Evolutionary conservation across 345 rosid genomes (phyloP).

Genomic region (Populus alba): DNA sequence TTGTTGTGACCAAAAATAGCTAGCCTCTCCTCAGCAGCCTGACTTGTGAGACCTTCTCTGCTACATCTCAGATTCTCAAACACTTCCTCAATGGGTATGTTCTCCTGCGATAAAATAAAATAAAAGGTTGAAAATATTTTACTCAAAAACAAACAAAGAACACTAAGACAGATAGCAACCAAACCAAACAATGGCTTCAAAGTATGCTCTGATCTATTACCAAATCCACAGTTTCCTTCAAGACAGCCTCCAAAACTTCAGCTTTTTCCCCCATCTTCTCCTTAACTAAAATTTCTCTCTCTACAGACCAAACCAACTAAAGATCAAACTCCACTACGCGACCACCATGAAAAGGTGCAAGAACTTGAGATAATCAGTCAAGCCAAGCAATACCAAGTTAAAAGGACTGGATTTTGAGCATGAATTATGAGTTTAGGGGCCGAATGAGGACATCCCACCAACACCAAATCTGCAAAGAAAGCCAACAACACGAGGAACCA

Average conservation of each 20-base stretch:
- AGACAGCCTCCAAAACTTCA: constrained; percentile 85
- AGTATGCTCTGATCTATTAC: constrained; percentile 72
- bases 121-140: neutral
- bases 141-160: neutral
- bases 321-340: constrained; percentile 4
- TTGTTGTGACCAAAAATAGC: constrained; percentile 90
- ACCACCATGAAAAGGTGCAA: constrained; percentile 3
- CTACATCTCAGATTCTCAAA: constrained; percentile 96
- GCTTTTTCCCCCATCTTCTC: constrained; percentile 56
- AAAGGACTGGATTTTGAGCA: constrained; percentile 19
- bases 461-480: constrained; percentile 36
- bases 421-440: neutral
- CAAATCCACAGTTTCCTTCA: constrained; percentile 98
- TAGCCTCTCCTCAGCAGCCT: constrained; percentile 88
- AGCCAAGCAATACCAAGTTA: constrained; percentile 13
- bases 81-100: constrained; percentile 95
- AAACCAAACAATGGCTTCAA: constrained; percentile 23
- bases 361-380: neutral
- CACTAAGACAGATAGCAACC: constrained; percentile 4
- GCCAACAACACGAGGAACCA: constrained; percentile 17
- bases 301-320: neutral
- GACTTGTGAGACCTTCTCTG: constrained; percentile 72
- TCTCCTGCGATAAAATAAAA: constrained; percentile 55
- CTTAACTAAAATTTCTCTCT: neutral
- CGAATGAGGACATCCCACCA: constrained; percentile 36